Conservation (phyloP, 139 green algal genomes). For the Edaphochlamys debaryana region DNA sequence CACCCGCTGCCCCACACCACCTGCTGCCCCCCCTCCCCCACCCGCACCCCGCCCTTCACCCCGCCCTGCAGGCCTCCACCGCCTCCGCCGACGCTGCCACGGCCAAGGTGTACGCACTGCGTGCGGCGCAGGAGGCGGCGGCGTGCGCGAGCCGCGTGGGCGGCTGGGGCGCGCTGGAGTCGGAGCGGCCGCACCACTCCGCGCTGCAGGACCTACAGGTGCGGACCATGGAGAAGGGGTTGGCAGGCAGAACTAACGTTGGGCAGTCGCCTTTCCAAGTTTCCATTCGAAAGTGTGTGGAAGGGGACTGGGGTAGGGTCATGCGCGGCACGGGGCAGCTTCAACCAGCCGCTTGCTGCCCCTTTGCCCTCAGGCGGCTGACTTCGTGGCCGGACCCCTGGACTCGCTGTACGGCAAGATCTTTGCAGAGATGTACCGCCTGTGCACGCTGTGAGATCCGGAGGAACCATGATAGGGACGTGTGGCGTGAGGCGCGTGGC, state of each 20-base stretch:
- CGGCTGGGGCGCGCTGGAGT: not conserved
- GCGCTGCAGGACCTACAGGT: not conserved
- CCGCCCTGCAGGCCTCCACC: too few species aligned
- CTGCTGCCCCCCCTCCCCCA: too few species aligned
- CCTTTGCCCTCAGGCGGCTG: not conserved
- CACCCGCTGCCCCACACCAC: too few species aligned
- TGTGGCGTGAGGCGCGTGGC: not conserved
- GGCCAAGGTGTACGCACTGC: not conserved
- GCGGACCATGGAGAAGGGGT: too few species aligned
- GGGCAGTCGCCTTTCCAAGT: too few species aligned
- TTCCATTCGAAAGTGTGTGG: too few species aligned
- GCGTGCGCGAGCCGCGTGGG: not conserved
- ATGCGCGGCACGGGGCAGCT: too few species aligned
- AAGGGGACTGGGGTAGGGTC: too few species aligned
- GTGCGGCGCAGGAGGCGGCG: not conserved
- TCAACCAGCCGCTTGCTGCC: too few species aligned
- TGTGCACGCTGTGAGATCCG: conserved; percentile 11
- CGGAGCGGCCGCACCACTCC: not conserved
- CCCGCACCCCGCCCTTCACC: not conserved
- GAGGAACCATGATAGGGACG: conserved; percentile 40
- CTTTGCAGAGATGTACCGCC: not conserved
- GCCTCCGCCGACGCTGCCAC: not conserved
- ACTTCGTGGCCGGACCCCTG: not conserved
- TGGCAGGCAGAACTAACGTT: too few species aligned
- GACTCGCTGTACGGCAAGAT: not conserved